A percentile compares a stretch with the other conserved stretches of the same genome.
phyloP scores from a whole-genome alignment of 768 basidiomycete species.

The Scleroderma bovista region DNA sequence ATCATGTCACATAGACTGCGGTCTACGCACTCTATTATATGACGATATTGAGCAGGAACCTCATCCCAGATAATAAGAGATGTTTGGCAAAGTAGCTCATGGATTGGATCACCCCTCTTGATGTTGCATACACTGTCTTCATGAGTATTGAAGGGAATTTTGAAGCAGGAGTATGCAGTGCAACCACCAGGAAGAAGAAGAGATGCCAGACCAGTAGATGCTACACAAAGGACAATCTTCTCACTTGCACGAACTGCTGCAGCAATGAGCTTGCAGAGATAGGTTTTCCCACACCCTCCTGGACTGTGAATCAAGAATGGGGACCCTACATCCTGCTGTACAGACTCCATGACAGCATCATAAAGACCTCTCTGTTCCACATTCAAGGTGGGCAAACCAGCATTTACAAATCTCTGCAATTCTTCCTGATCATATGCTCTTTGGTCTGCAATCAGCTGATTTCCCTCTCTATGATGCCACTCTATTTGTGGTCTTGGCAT shows the following conservation, averaged over 20 bases:
- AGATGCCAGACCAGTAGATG: slow-evolving; percentile 47
- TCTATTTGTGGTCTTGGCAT: slow-evolving; percentile 1
- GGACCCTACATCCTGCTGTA: slow-evolving; percentile 6
- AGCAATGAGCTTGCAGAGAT: slow-evolving; percentile 34
- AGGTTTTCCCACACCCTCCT: slow-evolving; percentile 44
- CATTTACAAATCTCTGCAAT: slow-evolving; percentile 4
- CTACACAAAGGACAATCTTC: slow-evolving; percentile 40
- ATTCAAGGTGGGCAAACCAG: slow-evolving; percentile 21
- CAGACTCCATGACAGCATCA: slow-evolving; percentile 24
- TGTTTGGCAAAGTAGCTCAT: slow-evolving; percentile 29
- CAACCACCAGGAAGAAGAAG: slow-evolving; percentile 38
- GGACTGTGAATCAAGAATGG: slow-evolving; percentile 38
- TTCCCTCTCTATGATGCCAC: slow-evolving; percentile 15
- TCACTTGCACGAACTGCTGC: slow-evolving; percentile 19
- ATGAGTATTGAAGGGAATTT: slow-evolving; percentile 36
- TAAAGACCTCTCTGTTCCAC: slow-evolving; percentile 24
- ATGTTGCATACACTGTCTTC: slow-evolving; percentile 30
- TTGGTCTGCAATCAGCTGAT: slow-evolving; percentile 14
- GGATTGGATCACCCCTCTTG: slow-evolving; percentile 24
- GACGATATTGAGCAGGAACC: no score
- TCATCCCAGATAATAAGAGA: slow-evolving; percentile 43
- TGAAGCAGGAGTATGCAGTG: slow-evolving; percentile 44
- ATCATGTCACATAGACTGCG: no score
- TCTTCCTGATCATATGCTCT: slow-evolving; percentile 1
- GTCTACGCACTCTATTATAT: no score